Evolutionary conservation across 768 basidiomycete genomes (phyloP).

Genomic region (Pholiota molesta): DNA sequence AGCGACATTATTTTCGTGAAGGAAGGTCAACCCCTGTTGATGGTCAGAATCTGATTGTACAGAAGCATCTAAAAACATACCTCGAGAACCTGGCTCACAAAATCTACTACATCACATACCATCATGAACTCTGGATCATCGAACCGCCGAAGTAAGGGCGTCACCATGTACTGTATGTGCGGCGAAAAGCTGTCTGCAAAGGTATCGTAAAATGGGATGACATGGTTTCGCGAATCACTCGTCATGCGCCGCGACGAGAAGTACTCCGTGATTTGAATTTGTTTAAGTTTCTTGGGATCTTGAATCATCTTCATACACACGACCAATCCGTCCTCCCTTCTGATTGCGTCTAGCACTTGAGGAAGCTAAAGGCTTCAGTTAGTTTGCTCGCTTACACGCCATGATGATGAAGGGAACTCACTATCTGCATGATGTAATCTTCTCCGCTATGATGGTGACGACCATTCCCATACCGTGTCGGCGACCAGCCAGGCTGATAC

Average conservation of each 20-base stretch:
- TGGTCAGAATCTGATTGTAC: conserved; percentile 1
- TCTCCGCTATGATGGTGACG: conserved; percentile 26
- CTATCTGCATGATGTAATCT: conserved; percentile 31
- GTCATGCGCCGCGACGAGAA: conserved; percentile 25
- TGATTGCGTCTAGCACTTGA: conserved; percentile 30
- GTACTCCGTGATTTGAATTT: conserved; percentile 28
- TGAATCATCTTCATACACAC: conserved; percentile 34
- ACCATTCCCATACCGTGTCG: conserved; percentile 25
- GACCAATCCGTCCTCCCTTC: conserved; percentile 25
- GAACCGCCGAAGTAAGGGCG: conserved; percentile 40
- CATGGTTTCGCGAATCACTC: conserved; percentile 27
- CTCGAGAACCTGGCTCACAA: conserved; percentile 33
- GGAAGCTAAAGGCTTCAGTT: conserved; percentile 21
- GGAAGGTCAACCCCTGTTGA: conserved; percentile 31
- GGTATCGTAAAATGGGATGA: conserved; percentile 26
- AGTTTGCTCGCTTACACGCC: neutral
- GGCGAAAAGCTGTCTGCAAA: conserved; percentile 22
- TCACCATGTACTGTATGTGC: conserved; percentile 35
- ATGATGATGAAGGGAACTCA: conserved; percentile 16
- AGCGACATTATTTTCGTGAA: conserved; percentile 34
- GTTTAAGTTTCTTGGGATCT: conserved; percentile 22
- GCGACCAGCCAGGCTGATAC: conserved; percentile 29
- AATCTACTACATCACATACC: conserved; percentile 32
- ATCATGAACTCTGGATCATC: conserved; percentile 34
- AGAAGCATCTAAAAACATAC: conserved; percentile 20